Evolutionary conservation across 139 green algal genomes (phyloP).

Genomic region (Diplosphaera chodatii): DNA sequence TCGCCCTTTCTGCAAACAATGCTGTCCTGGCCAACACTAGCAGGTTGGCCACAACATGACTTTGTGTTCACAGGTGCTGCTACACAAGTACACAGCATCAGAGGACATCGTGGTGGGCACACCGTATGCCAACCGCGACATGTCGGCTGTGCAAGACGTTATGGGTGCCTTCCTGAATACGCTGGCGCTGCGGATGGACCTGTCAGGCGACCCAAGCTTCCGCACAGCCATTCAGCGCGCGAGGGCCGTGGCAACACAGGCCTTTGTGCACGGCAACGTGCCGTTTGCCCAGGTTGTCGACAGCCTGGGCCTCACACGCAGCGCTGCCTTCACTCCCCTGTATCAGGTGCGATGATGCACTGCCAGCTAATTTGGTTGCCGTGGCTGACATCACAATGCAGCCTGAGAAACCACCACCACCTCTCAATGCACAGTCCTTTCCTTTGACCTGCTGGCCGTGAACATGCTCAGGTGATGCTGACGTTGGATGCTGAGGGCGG

Average conservation of each 20-base stretch:
- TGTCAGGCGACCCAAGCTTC: not conserved
- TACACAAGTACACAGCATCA: not conserved
- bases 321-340: not conserved
- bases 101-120: constrained; percentile 9
- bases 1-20: not conserved
- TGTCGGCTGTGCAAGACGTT: constrained; percentile 1
- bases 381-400: no score
- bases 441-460: not conserved
- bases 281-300: not conserved
- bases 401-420: no score
- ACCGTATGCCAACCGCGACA: not conserved
- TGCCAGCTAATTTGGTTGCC: no score
- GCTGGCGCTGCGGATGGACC: not conserved
- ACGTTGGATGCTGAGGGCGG: not conserved
- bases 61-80: constrained; percentile 1
- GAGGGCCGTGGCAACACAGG: not conserved
- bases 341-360: not conserved
- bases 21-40: not conserved
- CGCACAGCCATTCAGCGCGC: no score
- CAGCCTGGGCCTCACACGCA: not conserved
- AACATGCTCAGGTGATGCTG: not conserved
- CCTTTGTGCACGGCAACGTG: not conserved
- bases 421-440: no score
- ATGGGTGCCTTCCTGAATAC: constrained; percentile 13
- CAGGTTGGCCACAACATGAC: no score